These are phyloP conservation scores for Penicillium sp. DNA, from an alignment of 2,329 filamentous ascomycete genomes.

Conservation along the genomic window DNA sequence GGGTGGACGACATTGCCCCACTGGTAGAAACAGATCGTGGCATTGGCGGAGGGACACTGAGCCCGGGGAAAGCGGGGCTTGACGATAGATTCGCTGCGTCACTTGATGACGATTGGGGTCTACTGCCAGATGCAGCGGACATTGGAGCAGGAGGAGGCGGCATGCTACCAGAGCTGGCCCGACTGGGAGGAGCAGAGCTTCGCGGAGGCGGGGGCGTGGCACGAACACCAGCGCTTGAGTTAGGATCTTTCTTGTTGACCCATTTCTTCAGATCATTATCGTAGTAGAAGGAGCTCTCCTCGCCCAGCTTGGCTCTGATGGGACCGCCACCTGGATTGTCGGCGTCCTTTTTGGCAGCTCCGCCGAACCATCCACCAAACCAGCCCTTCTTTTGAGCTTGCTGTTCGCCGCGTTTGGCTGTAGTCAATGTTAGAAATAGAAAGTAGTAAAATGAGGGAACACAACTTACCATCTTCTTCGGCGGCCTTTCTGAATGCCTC, in stretches of 20 bases:
- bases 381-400: constrained; percentile 59
- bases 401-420: constrained; percentile 38
- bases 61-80: constrained; percentile 33
- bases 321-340: constrained; percentile 50
- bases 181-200: constrained; percentile 50
- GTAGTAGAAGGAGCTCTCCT: constrained; percentile 89
- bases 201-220: constrained; percentile 80
- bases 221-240: constrained; percentile 58
- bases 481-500: constrained; percentile 85
- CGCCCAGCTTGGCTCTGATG: constrained; percentile 91
- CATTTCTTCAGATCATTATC: constrained; percentile 96
- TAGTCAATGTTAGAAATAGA: constrained; percentile 42
- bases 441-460: background rate
- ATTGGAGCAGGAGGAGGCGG: constrained; percentile 44
- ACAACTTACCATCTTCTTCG: constrained; percentile 60
- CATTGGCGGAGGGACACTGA: constrained; percentile 33
- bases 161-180: constrained; percentile 56
- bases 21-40: background rate
- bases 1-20: constrained; percentile 28
- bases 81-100: constrained; percentile 27
- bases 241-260: constrained; percentile 90
- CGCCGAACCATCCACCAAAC: constrained; percentile 79
- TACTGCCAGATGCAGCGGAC: constrained; percentile 24
- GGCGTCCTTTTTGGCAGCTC: constrained; percentile 60
- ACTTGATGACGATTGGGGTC: constrained; percentile 35